Percentiles rank a stretch among this genome's conserved stretches.
Conservation (phyloP, 164 flowering plant species). For the Macadamia tetraphylla region DNA sequence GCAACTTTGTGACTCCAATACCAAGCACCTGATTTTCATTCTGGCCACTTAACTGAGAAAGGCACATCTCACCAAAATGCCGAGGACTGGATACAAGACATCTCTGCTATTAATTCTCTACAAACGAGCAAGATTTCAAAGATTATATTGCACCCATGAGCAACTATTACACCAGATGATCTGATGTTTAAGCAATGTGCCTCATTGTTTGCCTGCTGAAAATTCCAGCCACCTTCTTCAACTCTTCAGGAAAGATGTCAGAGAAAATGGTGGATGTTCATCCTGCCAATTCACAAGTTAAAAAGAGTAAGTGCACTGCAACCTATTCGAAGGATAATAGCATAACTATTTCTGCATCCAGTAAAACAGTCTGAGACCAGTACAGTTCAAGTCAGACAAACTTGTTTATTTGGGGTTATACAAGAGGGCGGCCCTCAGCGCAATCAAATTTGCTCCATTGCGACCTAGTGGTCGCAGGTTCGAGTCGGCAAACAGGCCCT, state of each 20-base stretch:
- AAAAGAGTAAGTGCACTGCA: neutral
- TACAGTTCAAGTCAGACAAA: neutral
- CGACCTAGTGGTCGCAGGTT: no score
- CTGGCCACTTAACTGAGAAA: neutral
- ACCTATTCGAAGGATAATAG: neutral
- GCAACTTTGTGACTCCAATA: no score
- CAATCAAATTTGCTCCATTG: no score
- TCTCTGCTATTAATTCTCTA: neutral
- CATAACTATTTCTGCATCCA: neutral
- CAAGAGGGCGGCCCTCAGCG: no score
- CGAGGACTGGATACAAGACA: constrained; percentile 7
- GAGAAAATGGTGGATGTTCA: constrained; percentile 51
- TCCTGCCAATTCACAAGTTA: constrained; percentile 37
- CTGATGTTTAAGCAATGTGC: constrained; percentile 4
- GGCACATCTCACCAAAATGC: constrained; percentile 10
- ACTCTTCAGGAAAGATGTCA: constrained; percentile 68
- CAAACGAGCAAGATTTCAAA: neutral
- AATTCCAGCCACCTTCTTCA: constrained; percentile 12
- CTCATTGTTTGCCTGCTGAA: constrained; percentile 2
- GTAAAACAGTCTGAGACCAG: neutral
- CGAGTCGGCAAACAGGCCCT: no score
- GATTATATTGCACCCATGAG: constrained; percentile 9
- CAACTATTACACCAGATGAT: constrained; percentile 11
- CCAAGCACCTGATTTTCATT: no score
- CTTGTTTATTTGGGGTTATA: neutral